Evolutionary conservation across 140 eudicot species (phyloP), one percentile per base, ranked within the genome.

Genomic region (Cichorium intybus): DNA sequence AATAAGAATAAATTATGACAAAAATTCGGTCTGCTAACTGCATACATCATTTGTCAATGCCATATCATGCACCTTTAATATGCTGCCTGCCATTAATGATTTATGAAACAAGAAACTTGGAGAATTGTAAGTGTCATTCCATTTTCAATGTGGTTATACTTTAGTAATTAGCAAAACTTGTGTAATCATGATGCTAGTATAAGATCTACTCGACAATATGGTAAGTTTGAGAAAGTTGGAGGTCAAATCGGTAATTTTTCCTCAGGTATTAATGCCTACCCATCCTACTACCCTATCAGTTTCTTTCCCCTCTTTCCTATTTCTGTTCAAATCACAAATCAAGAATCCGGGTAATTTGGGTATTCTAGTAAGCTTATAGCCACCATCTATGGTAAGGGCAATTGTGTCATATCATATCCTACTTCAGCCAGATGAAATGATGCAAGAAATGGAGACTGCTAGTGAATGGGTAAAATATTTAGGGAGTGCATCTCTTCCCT

Each of bases 401-500:
- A 43, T 14, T 43, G 18, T 15, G 18, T 43, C 49, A 43, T 46
- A 56, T 67, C 71, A 64, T 82, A 60, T 79, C 69, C 73, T 68
- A 71, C 70, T 77, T 82, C 77, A 67, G 80, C 78, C 78, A 76
- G 79, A 67, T 77, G 73, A 76, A 35, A 41, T 71, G 84, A 71
- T 71, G 71, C 95, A 51, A 84, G 86, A 56, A 70, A 71, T 33
- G 82, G 83, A 80, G 95, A 79, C 78, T 65, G 79, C n/a, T n/a
- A n/a, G n/a, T 54, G 81, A 74, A 39, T 83, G 72, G 95, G 96
- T 88, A 84, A 88, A 82, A 57, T 62, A 27, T 61, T 51, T 59
- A 10, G 85, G 88, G 90, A 78, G 90, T 89, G 80, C 66, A 60
- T 85, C 79, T 81, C 80, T 74, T 69, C 81, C 70, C 66, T 72